These are phyloP conservation scores for Kurtzmaniella quercitrusa DNA, from an alignment of 1,139 yeast species.

Conservation along the genomic window DNA sequence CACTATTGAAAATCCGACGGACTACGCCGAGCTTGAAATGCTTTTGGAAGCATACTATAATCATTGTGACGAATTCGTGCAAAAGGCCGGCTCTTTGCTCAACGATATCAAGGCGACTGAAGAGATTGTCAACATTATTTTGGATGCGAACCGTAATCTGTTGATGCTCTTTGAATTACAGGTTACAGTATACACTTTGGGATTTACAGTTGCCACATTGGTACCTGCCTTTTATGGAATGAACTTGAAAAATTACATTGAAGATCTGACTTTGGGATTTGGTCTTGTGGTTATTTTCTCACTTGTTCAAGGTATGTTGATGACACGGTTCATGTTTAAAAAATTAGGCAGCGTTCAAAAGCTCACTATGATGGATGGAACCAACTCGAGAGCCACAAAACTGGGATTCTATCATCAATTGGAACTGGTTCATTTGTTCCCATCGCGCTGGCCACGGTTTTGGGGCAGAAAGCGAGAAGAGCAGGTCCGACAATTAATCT, in stretches of 20 bases:
- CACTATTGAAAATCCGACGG: constrained; percentile 26
- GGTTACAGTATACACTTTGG: constrained; percentile 80
- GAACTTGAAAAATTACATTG: constrained; percentile 89
- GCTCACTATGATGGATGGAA: constrained; percentile 56
- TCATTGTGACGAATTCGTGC: constrained; percentile 96
- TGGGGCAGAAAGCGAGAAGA: background rate
- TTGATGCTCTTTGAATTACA: constrained; percentile 85
- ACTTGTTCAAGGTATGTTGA: constrained; percentile 39
- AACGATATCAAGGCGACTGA: constrained; percentile 90
- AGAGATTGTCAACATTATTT: constrained; percentile 89
- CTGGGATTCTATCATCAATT: background rate
- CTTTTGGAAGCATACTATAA: constrained; percentile 88
- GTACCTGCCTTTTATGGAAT: constrained; percentile 81
- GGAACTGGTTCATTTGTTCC: constrained; percentile 1
- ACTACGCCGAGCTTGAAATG: constrained; percentile 81
- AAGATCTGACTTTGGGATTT: constrained; percentile 69
- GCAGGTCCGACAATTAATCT: constrained; percentile 14
- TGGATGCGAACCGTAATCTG: constrained; percentile 93
- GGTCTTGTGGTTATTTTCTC: constrained; percentile 52
- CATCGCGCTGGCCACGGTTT: background rate
- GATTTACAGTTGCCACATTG: constrained; percentile 69
- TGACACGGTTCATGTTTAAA: constrained; percentile 43
- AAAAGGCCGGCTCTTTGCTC: constrained; percentile 79
- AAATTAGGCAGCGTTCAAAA: constrained; percentile 55
- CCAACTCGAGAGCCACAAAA: constrained; percentile 3